Percentiles rank a stretch among this genome's conserved stretches.
Conservation (phyloP, 371 early-diverging fungal species). For the Syncephalastrum sp. region DNA sequence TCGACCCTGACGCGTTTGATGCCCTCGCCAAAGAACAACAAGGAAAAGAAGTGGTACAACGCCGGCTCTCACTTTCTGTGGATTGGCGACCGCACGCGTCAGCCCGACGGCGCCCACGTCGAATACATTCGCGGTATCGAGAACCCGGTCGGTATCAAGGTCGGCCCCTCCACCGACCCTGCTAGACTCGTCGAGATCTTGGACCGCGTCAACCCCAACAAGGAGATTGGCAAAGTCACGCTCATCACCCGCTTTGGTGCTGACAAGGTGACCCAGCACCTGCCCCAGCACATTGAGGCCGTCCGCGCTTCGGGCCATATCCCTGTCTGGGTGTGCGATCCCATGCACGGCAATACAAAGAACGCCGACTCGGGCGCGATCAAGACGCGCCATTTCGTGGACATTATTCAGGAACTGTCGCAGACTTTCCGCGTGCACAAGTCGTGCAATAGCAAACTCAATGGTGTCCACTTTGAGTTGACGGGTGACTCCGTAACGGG, state of each 20-base stretch:
- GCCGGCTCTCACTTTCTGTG: conserved; percentile 93
- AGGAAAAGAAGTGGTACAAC: conserved; percentile 52
- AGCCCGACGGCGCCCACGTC: conserved; percentile 92
- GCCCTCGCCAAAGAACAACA: conserved; percentile 38
- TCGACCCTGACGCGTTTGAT: conserved; percentile 75
- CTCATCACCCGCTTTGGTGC: conserved; percentile 94
- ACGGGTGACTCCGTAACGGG: conserved; percentile 90
- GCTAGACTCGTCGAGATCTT: conserved; percentile 80
- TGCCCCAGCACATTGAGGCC: conserved; percentile 89
- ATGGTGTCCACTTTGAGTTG: conserved; percentile 96
- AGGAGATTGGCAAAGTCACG: conserved; percentile 90
- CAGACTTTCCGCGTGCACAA: conserved; percentile 84
- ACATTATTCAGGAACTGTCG: conserved; percentile 81
- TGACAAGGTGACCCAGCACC: conserved; percentile 72
- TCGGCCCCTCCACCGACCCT: conserved; percentile 89
- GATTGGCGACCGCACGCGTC: conserved; percentile 97
- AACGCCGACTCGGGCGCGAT: conserved; percentile 68
- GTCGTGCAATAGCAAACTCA: conserved; percentile 67
- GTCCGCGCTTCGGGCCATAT: conserved; percentile 81
- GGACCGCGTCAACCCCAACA: conserved; percentile 83
- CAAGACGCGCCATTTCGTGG: conserved; percentile 89
- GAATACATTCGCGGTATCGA: conserved; percentile 94
- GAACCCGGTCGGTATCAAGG: conserved; percentile 97
- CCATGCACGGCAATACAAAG: conserved; percentile 98
- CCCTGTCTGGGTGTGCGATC: conserved; percentile 96